Evolutionary conservation across 441 rosid genomes (phyloP), one percentile per base, ranked within the genome.

Genomic region (Gossypium schwendimanii): DNA sequence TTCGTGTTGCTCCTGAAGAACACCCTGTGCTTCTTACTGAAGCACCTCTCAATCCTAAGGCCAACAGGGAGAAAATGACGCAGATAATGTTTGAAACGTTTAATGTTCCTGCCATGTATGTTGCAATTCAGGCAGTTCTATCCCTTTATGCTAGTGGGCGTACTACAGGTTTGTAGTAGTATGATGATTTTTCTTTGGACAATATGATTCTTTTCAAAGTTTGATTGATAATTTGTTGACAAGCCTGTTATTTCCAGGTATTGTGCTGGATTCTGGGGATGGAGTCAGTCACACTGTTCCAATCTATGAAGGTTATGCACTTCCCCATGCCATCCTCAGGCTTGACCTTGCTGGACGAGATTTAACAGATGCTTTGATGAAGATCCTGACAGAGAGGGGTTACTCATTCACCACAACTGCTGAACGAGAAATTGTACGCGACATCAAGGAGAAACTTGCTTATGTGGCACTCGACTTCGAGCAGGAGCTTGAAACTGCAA

Each of bases 251-350:
- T 62, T 7, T 76, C 72, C 75, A 85, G 91, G 89, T 75, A 87
- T 50, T 5, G 58, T 53, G 58, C 76, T 89, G 73, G 94, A 89
- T 82, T 89, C 91, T 79, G 94, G 94, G 76, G 94, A 89, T 82
- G 91, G 91, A 28, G 83, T 80, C 15, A 74, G 83, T 55, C 83
- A 77, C 57, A 77, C 81, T 3, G 81, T 81, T 63, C 84, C 81
- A 6, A 81, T 72, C 75, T 75, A 75, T 50, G 79, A 81, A 53
- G 84, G 84, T 61, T 81, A 82, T 74, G 85, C 78, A 17, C 81
- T 79, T 54, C 75, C 78, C 21, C 80, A 79, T 72, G 82, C 85
- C 58, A 82, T 82, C 67, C 82, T 79, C 69, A 68, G 82, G 79
- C 85, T 79, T 74, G 82, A 82, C 70, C 81, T 76, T 63, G 84